phyloP scores from a whole-genome alignment of 768 basidiomycete species.

The Leccinellum albellum region DNA sequence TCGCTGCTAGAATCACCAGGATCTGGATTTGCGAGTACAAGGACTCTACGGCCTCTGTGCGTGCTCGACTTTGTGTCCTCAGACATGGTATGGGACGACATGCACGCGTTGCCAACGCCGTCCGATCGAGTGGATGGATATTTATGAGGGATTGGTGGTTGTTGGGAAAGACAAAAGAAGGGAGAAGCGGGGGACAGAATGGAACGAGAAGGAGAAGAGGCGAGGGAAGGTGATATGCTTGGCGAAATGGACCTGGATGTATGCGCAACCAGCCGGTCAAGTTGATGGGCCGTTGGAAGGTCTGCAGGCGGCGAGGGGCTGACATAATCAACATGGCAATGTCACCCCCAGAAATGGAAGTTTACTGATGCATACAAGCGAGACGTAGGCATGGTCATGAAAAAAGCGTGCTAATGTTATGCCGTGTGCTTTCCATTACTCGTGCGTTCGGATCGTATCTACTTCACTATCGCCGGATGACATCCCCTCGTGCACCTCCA shows the following conservation, averaged over 20 bases:
- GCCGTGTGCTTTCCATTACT: constrained; percentile 12
- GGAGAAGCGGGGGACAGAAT: background rate
- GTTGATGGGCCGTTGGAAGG: constrained; percentile 26
- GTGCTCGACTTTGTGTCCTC: constrained; percentile 49
- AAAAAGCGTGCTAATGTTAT: background rate
- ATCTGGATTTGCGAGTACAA: constrained; percentile 61
- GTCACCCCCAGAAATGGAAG: constrained; percentile 7
- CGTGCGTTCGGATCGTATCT: constrained; percentile 23
- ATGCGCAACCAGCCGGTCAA: constrained; percentile 27
- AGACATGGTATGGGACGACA: constrained; percentile 47
- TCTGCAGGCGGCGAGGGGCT: constrained; percentile 24
- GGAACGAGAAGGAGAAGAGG: background rate
- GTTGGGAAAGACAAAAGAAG: background rate
- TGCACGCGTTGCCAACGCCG: constrained; percentile 29
- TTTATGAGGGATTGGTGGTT: background rate
- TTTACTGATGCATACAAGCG: background rate
- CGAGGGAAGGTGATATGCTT: constrained; percentile 12
- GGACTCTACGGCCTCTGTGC: constrained; percentile 37
- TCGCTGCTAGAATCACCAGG: constrained; percentile 44
- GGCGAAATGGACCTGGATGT: constrained; percentile 23
- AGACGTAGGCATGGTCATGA: background rate
- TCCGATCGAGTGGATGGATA: constrained; percentile 16
- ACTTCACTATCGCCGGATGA: constrained; percentile 9
- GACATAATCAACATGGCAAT: constrained; percentile 30
- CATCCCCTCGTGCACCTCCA: constrained; percentile 29